phyloP scores from a whole-genome alignment of 495 filamentous ascomycete species.

The Daldinia decipiens region DNA sequence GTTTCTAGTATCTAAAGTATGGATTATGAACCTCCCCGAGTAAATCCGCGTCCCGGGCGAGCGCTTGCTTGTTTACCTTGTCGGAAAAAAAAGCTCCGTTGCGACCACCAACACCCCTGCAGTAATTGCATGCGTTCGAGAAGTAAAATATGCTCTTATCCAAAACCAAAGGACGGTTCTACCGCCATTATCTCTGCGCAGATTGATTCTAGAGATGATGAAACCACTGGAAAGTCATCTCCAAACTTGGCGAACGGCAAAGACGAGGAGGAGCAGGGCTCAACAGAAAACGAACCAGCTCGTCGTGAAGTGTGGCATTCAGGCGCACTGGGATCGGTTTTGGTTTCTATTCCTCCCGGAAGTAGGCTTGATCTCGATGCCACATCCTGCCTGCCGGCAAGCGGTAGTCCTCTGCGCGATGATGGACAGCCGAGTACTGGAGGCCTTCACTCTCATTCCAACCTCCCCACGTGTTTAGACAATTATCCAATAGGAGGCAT shows the following conservation, averaged over 20 bases:
- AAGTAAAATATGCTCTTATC: slow-evolving; percentile 39
- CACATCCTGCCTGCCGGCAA: background rate
- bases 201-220: background rate
- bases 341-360: slow-evolving; percentile 7
- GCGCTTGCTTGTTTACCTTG: slow-evolving; percentile 54
- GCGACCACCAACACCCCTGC: slow-evolving; percentile 54
- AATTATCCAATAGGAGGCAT: slow-evolving; percentile 25
- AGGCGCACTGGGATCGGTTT: slow-evolving; percentile 6
- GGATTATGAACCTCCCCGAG: slow-evolving; percentile 27
- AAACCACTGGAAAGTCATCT: background rate
- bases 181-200: background rate
- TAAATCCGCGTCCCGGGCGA: slow-evolving; percentile 52
- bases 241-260: background rate
- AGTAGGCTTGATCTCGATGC: background rate
- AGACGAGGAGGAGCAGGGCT: background rate
- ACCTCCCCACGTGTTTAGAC: slow-evolving; percentile 13
- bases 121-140: slow-evolving; percentile 50
- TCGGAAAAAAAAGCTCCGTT: slow-evolving; percentile 56
- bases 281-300: slow-evolving; percentile 10
- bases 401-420: background rate
- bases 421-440: background rate
- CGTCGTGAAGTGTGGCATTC: slow-evolving; percentile 16
- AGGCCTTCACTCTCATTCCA: slow-evolving; percentile 24
- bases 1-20: background rate
- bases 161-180: background rate